Evolutionary conservation across 257 asterid species (phyloP).

Genomic region (Ajuga chamaepitys): DNA sequence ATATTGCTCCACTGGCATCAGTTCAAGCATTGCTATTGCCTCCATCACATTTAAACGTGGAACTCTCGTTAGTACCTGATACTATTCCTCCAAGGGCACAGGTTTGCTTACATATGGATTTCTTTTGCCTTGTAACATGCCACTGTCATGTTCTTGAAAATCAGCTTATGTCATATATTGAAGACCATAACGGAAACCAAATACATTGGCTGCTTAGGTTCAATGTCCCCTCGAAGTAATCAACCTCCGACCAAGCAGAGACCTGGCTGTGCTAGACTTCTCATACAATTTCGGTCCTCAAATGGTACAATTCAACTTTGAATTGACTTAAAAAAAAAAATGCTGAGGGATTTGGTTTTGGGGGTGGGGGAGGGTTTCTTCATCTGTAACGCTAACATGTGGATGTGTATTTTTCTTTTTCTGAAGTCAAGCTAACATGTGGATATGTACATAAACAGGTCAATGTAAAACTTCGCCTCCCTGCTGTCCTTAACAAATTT

Average conservation of each 20-base stretch:
- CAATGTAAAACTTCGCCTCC: slow-evolving; percentile 84
- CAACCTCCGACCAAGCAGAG: slow-evolving; percentile 90
- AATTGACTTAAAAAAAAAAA: background rate
- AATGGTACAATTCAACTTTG: slow-evolving; percentile 36
- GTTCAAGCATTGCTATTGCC: slow-evolving; percentile 73
- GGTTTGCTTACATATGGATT: slow-evolving; percentile 29
- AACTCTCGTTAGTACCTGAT: slow-evolving; percentile 80
- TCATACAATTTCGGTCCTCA: slow-evolving; percentile 67
- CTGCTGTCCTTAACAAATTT: slow-evolving; percentile 80
- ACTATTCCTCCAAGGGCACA: slow-evolving; percentile 97
- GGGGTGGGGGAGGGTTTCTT: background rate
- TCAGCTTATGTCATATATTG: background rate
- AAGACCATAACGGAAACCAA: slow-evolving; percentile 7
- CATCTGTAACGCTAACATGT: slow-evolving; percentile 17
- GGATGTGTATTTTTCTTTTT: slow-evolving; percentile 4
- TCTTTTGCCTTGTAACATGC: background rate
- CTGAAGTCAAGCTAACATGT: slow-evolving; percentile 20
- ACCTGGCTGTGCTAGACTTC: slow-evolving; percentile 85
- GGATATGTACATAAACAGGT: slow-evolving; percentile 40
- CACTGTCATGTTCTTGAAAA: background rate
- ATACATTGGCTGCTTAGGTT: slow-evolving; percentile 40
- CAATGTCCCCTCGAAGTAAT: slow-evolving; percentile 88
- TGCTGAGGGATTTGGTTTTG: background rate
- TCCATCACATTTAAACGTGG: slow-evolving; percentile 72
- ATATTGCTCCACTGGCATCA: slow-evolving; percentile 63